These are phyloP conservation scores for Hyphopichia wangnamkhiaoensis DNA, from an alignment of 1,139 yeast genomes.

Conservation along the genomic window DNA sequence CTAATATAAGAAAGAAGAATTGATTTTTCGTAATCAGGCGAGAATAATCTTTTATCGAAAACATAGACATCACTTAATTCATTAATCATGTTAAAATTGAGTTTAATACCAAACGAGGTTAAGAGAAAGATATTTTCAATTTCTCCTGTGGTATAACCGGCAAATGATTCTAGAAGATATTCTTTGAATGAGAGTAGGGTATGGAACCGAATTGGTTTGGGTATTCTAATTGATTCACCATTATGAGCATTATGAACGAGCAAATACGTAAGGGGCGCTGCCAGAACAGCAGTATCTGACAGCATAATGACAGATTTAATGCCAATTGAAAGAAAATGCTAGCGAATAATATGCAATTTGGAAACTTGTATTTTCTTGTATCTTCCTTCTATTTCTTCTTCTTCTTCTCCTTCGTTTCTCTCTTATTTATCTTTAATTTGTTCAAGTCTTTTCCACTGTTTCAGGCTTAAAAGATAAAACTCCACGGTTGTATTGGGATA, in stretches of 20 bases:
- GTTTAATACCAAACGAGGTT: conserved; percentile 64
- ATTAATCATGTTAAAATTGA: conserved; percentile 52
- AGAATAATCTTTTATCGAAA: conserved; percentile 58
- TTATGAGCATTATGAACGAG: conserved; percentile 43
- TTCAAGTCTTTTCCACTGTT: too few relatives aligned
- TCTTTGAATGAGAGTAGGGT: conserved; percentile 46
- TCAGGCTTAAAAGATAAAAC: too few relatives aligned
- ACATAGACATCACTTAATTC: conserved; percentile 55
- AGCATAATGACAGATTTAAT: neutral
- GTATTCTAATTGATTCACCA: conserved; percentile 34
- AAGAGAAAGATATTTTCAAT: conserved; percentile 55
- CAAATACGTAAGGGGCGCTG: conserved; percentile 22
- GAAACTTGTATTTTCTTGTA: too few relatives aligned
- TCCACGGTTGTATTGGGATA: too few relatives aligned
- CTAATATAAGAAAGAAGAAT: conserved; percentile 11
- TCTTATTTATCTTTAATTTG: too few relatives aligned
- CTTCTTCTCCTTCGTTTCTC: too few relatives aligned
- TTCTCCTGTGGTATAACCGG: conserved; percentile 30
- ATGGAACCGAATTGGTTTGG: conserved; percentile 47
- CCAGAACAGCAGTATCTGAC: neutral
- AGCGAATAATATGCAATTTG: too few relatives aligned
- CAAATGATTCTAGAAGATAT: conserved; percentile 33
- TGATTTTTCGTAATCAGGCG: conserved; percentile 5
- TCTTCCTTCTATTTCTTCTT: too few relatives aligned
- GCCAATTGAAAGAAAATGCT: too few relatives aligned